Base-by-base conservation (phyloP, 2,329 filamentous ascomycete species). In the Fusarium succisae region DNA sequence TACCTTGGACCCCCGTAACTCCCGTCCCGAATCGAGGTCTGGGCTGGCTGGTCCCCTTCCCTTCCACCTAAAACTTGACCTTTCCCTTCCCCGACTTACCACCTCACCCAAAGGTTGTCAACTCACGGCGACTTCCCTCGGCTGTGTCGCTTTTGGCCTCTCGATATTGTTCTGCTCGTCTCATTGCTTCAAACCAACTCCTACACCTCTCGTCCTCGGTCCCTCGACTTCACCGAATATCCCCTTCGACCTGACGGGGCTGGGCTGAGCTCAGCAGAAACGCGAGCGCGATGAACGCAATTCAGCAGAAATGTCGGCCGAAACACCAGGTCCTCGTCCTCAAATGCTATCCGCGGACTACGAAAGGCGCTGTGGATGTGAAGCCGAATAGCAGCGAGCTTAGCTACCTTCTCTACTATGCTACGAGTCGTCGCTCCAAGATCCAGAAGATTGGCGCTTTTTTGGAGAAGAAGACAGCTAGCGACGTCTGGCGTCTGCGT, bases 341-440 rank as follows among this genome's bases (percentile, higher is more conserved):
- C 75, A 98, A 98, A 86, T 98, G 96, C 87, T 99, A 98, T 83
- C 96, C 96, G 45, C 93, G 93, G 77, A 95, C 94, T 74, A 94
- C 94, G 75, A 98, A 98, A 85, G 94, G 94, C 58, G 92, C 94
- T 72, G 93, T 95, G 81, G 94, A 98, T 79, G 94, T 98, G 80
- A 97, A 96, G 84, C 95, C 96, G 50, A 98, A 98, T 84, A 94
- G 94, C 76, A 97, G 94, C 84, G 96, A 99, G 87, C 90, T 99
- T 73, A 97, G 94, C 84, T 98, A 98, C 82, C 90, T 99, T 74
- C 91, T 98, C 62, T 98, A 97, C 88, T 98, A 99, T 86, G 95
- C 94, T 70, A 97, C 94, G 81, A 98, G 95, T 77, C 94, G 96
- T 69, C 92, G 94, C 75, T 96, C 94, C 84, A 99, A 98, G 88